Conservation (phyloP, 306 rosid genomes). For the Abrus pulchellus region DNA sequence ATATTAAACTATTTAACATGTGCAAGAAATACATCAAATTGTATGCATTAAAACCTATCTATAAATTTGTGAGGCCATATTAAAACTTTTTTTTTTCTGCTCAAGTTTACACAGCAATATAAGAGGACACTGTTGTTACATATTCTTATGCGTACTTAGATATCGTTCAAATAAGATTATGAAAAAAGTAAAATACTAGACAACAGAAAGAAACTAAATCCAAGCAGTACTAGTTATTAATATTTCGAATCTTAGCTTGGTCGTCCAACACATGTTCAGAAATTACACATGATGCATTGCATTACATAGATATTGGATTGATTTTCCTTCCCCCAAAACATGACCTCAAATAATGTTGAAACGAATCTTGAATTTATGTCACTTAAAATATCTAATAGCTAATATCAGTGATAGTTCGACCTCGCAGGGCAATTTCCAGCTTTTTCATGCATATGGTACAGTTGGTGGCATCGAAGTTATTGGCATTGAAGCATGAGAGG, state of each 20-base stretch:
- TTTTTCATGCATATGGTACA: background rate
- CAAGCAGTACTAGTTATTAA: background rate
- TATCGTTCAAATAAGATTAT: no score
- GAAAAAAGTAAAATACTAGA: no score
- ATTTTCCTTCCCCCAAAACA: background rate
- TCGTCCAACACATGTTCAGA: conserved; percentile 2
- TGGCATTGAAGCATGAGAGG: background rate
- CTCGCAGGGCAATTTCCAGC: background rate
- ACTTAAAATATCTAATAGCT: background rate
- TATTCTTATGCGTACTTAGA: no score
- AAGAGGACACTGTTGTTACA: no score
- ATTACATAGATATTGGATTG: background rate
- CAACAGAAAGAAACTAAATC: background rate
- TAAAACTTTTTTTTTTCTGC: no score
- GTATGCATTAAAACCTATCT: no score
- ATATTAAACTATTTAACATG: no score
- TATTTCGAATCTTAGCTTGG: background rate
- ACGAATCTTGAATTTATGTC: background rate
- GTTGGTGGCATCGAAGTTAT: conserved; percentile 26
- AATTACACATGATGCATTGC: background rate
- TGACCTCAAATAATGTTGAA: background rate
- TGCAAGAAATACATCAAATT: no score
- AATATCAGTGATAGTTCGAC: background rate
- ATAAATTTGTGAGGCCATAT: no score
- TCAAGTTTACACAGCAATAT: no score